Evolutionary conservation across 2,329 filamentous ascomycete genomes (phyloP).

Genomic region (Hypoxylon rubiginosum): DNA sequence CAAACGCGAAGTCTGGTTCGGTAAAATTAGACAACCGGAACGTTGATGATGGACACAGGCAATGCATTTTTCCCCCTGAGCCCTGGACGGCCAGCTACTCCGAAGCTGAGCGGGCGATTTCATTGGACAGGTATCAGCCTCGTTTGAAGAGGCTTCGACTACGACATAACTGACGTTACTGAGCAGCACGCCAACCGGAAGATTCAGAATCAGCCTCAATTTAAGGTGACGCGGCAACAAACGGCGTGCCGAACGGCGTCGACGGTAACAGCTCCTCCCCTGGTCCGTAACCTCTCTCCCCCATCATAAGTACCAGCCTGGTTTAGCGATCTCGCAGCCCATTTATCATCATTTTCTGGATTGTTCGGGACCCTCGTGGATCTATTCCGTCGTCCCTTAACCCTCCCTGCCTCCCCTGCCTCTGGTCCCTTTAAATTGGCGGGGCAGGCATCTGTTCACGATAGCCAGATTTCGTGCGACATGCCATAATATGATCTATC

Average conservation of each 20-base stretch:
- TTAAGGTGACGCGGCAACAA: conserved; percentile 39
- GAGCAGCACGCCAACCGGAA: conserved; percentile 37
- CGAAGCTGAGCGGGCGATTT: conserved; percentile 24
- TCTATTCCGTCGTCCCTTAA: conserved; percentile 25
- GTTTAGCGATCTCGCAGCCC: conserved; percentile 22
- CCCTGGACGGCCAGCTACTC: conserved; percentile 34
- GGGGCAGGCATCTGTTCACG: conserved; percentile 30
- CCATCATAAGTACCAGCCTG: conserved; percentile 19
- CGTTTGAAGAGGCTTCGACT: conserved; percentile 37
- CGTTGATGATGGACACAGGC: conserved; percentile 36
- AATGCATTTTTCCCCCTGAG: conserved; percentile 23
- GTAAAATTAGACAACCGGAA: conserved; percentile 42
- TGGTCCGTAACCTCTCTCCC: conserved; percentile 19
- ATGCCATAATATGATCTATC: conserved; percentile 35
- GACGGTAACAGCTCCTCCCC: conserved; percentile 24
- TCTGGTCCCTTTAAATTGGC: conserved; percentile 40
- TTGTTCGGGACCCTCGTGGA: conserved; percentile 25
- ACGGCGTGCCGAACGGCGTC: conserved; percentile 36
- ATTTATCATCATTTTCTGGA: conserved; percentile 19
- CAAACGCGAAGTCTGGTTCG: conserved; percentile 37
- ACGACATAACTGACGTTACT: conserved; percentile 28
- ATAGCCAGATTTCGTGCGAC: conserved; percentile 39
- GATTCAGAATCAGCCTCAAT: conserved; percentile 43
- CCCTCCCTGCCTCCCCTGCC: neutral
- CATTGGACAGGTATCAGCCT: conserved; percentile 40